These are phyloP conservation scores for Taphrina populina DNA, from an alignment of 1,139 yeast genomes.

Conservation along the genomic window DNA sequence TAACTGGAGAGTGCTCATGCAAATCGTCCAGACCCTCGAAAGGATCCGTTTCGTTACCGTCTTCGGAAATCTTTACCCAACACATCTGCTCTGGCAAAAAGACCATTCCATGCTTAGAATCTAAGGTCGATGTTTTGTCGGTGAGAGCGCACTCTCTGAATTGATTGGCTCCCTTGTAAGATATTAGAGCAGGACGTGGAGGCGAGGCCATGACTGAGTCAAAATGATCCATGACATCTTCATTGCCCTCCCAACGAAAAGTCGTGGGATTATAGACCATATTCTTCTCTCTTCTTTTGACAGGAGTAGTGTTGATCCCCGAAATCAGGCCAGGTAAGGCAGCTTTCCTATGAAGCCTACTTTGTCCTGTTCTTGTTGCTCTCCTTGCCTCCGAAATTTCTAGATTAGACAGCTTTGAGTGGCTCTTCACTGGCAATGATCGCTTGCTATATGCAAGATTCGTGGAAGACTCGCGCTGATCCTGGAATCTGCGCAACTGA, in stretches of 20 bases:
- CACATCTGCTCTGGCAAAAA: conserved; percentile 60
- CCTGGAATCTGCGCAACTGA: neutral
- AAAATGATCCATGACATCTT: conserved; percentile 56
- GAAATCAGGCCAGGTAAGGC: conserved; percentile 13
- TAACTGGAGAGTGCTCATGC: conserved; percentile 38
- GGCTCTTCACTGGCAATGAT: too few species aligned
- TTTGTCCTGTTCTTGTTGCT: neutral
- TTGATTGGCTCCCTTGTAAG: conserved; percentile 43
- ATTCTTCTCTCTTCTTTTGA: conserved; percentile 41
- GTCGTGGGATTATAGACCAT: conserved; percentile 60
- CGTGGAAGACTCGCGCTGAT: too few species aligned
- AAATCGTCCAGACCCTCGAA: conserved; percentile 56
- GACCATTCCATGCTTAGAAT: conserved; percentile 56
- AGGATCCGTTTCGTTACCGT: conserved; percentile 52
- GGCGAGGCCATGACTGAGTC: conserved; percentile 44
- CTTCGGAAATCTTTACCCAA: conserved; percentile 51
- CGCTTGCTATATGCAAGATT: too few species aligned
- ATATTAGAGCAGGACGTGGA: conserved; percentile 45
- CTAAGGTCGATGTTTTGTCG: conserved; percentile 42
- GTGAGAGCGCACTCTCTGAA: too few species aligned
- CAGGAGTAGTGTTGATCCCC: conserved; percentile 17
- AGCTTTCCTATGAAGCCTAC: neutral
- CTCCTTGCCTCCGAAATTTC: neutral
- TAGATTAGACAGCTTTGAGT: too few species aligned
- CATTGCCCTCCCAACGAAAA: conserved; percentile 69